Evolutionary conservation across 768 basidiomycete genomes (phyloP), one percentile per base, ranked within the genome.

Genomic region (Boletus edulis): DNA sequence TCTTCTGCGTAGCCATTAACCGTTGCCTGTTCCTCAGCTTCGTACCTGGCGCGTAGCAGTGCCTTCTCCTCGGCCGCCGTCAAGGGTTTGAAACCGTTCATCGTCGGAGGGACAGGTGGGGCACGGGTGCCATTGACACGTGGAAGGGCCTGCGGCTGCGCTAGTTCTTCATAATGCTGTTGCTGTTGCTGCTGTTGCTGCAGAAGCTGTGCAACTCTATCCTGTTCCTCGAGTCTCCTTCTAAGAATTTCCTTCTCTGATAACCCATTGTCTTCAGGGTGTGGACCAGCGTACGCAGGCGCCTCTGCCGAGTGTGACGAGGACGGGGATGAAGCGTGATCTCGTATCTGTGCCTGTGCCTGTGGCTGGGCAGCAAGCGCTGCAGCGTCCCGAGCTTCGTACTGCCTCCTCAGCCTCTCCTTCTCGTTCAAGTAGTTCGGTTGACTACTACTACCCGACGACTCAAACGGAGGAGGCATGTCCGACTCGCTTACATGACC

Each of bases 21-120:
- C 18, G 54, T 55, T 10, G 20, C 37, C 17, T 58, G 70, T 32
- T 87, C 81, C 60, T 84, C 81, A 1, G 77, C 79, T 27, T 81
- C 87, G 59, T 81, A 89, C 66, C 78, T 80, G 5, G 86, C 85
- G 37, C 73, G 76, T 12, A 92, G 67, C 53, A 81, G 67, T 20
- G 86, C 87, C 73, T 93, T 92, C 71, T 93, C 91, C 62, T 92
- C 89, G 0, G 82, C 84, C 3, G 91, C 90, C 2, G 85, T 85
- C 49, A 91, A 70, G 18, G 73, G 71, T 18, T 60, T 67, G 24
- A 57, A 58, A 8, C 68, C 62, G 37, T 63, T 60, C 20, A 61
- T 11, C 10, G 53, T 61, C 10, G 72, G 61, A 5, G 72, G 66
- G 2, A 65, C 62, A 18, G 72, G 70, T 7, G 71, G 69, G 4